Conservation (phyloP, 1,284 basidiomycete species). For the Heterobasidion occidentale region DNA sequence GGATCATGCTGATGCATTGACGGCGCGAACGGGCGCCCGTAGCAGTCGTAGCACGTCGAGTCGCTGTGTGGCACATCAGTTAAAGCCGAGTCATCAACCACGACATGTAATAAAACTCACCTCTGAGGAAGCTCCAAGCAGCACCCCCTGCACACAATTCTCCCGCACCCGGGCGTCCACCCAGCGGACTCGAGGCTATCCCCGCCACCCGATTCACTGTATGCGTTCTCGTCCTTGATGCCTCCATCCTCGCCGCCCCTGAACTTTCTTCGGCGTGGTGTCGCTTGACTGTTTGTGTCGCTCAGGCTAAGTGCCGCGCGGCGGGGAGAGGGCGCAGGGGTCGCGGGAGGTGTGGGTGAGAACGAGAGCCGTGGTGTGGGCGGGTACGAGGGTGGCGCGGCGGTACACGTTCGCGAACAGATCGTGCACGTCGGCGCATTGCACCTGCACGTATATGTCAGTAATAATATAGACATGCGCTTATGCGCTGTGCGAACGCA, state of each 20-base stretch:
- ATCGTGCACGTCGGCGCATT: constrained; percentile 21
- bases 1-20: not conserved
- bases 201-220: not conserved
- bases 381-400: constrained; percentile 16
- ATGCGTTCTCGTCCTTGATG: constrained; percentile 3
- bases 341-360: constrained; percentile 15
- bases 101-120: constrained; percentile 10
- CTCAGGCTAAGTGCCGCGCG: constrained; percentile 1
- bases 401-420: constrained; percentile 24
- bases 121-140: constrained; percentile 22
- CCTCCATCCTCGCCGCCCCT: constrained; percentile 10
- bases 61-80: not conserved
- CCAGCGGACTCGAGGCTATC: not conserved
- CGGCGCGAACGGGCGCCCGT: not conserved
- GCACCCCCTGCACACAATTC: constrained; percentile 23
- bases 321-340: constrained; percentile 6
- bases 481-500: not conserved
- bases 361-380: constrained; percentile 18
- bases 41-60: constrained; percentile 3
- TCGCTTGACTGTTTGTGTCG: constrained; percentile 1
- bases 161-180: constrained; percentile 20
- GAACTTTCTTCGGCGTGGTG: constrained; percentile 8
- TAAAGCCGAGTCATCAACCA: not conserved
- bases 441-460: constrained; percentile 15
- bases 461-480: not conserved